Conservation (phyloP, 352 stramenopile genomes). For the Phytopythium boreale region DNA sequence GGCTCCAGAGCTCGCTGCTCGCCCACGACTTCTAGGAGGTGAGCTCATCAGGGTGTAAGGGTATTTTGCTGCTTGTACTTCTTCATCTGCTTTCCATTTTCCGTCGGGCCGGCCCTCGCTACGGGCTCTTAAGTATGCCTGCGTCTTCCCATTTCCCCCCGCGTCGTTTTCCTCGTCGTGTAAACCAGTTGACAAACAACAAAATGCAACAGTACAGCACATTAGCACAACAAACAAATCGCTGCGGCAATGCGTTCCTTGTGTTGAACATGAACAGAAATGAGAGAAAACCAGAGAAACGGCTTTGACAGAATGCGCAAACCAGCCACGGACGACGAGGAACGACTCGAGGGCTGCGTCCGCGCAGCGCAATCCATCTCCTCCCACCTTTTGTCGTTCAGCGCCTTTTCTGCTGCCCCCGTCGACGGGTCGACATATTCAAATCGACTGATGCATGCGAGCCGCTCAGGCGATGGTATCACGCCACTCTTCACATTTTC, state of each 20-base stretch:
- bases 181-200: background rate
- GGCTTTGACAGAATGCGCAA: background rate
- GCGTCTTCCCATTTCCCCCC: background rate
- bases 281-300: background rate
- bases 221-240: background rate
- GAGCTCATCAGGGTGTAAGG: background rate
- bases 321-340: background rate
- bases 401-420: too few species aligned
- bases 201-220: background rate
- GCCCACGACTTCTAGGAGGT: conserved; percentile 37
- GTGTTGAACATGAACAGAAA: background rate
- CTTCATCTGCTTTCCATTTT: background rate
- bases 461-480: too few species aligned
- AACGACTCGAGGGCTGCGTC: background rate
- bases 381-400: too few species aligned
- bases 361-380: too few species aligned
- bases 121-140: background rate
- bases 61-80: background rate
- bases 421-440: background rate
- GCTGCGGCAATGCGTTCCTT: background rate
- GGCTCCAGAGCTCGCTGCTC: conserved; percentile 37
- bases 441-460: background rate
- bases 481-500: conserved; percentile 8
- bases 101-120: background rate
- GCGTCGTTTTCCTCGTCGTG: background rate